Conservation (phyloP, 768 basidiomycete genomes). For the Rhodotorula babjevae region DNA sequence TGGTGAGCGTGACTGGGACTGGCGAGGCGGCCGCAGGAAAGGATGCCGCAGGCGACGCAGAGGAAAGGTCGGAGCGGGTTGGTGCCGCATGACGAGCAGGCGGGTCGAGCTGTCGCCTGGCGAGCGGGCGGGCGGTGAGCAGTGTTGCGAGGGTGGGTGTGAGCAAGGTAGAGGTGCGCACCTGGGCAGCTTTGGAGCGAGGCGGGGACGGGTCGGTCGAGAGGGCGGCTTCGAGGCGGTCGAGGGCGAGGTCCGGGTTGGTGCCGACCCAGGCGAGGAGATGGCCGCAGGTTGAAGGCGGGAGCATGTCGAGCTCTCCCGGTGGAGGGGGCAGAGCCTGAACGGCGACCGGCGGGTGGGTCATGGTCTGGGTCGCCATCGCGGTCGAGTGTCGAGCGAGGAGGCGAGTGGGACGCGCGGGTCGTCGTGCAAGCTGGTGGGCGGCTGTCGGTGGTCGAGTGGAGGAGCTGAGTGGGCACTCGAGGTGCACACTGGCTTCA, state of each 20-base stretch:
- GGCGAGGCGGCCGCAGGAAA: neutral
- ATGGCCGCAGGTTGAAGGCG: neutral
- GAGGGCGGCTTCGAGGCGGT: neutral
- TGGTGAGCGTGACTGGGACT: neutral
- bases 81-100: conserved; percentile 48
- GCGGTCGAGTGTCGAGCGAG: neutral
- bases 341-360: neutral
- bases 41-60: conserved; percentile 15
- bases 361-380: neutral
- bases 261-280: neutral
- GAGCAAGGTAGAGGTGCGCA: neutral
- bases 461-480: no score
- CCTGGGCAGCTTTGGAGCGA: neutral
- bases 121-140: conserved; percentile 43
- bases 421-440: no score
- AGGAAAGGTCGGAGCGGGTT: conserved; percentile 9
- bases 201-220: rapidly evolving
- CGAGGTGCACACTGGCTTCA: no score
- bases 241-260: neutral
- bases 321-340: neutral
- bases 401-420: no score
- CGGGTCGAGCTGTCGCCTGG: conserved; percentile 61
- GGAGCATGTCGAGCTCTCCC: no score
- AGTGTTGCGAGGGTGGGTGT: conserved; percentile 66
- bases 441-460: no score